Base-by-base conservation (phyloP, 2,329 filamentous ascomycete genomes). In the Aspergillus intermedius region DNA sequence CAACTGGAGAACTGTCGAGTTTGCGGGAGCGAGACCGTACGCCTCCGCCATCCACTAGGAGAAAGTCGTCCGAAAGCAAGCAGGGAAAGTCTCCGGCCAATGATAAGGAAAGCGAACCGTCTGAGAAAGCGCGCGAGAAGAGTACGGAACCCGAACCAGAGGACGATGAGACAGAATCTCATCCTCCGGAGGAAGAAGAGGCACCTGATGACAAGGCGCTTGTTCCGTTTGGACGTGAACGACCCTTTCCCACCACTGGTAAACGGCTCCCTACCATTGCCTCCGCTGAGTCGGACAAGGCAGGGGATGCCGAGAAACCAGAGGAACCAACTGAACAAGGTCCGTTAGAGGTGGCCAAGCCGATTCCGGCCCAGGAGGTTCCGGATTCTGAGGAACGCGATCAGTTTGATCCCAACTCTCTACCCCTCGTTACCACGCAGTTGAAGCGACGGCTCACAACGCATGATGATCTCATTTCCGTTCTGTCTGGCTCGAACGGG, bases 391-490 rank as follows among this genome's bases (percentile, higher is more conserved):
- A 77, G 72, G 52, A 72, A 67, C 49, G 72, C 64, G 69, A 75
- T 64, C 60, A 77, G 58, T 66, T 74, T 45, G 66, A 74, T 54
- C 60, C 68, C 37, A 51, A 69, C 64, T 69, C 66, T 55, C 64
- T 65, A 67, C 64, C 71, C 61, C 65, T 74, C 75, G 57, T 77
- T 75, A 40, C 64, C 10, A 66, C 60, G 17, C 68, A 67, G 22
- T 72, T 88, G 30, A 88, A 86, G 66, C 81, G 88, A 54, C 82
- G 87, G 51, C 77, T 95, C 35, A 95, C 91, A 3, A 95, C 88
- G 50, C 91, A 97, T 68, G 90, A 90, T 13, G 93, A 98, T 67
- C 77, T 98, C 21, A 88, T 98, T 35, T 97, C 93, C 0, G 89
- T 95, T 2, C 75, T 98, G 7, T 97, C 91, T 22, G 72, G 80